Conservation (phyloP, 2,329 filamentous ascomycete species). For the Diaporthe aspalathi region DNA sequence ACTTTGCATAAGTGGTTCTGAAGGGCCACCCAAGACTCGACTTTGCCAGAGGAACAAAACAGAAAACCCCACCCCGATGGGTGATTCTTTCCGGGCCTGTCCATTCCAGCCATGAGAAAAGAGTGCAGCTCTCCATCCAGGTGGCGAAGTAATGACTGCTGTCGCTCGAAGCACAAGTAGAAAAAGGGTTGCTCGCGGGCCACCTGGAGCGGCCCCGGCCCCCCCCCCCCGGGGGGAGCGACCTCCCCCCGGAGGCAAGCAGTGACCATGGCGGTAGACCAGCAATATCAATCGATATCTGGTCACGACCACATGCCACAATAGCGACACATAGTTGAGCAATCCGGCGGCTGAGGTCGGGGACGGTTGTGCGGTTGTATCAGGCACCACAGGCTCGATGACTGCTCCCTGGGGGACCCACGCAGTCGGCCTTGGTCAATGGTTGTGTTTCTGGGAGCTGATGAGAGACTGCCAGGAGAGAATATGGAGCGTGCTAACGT, state of each 20-base stretch:
- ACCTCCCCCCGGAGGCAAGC: conserved; percentile 2
- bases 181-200: conserved; percentile 23
- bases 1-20: neutral
- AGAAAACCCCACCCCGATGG: neutral
- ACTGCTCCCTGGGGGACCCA: conserved; percentile 19
- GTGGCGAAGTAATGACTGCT: conserved; percentile 2
- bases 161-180: conserved; percentile 10
- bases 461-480: neutral
- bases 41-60: neutral
- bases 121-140: neutral
- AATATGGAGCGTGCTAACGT: neutral
- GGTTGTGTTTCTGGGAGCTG: neutral
- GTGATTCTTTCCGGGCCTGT: neutral
- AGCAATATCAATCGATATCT: conserved; percentile 9
- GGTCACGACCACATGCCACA: neutral
- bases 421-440: conserved; percentile 26
- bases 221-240: neutral
- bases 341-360: conserved; percentile 4
- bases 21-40: neutral
- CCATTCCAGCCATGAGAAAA: neutral
- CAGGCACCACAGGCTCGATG: conserved; percentile 15
- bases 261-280: conserved; percentile 2
- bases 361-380: conserved; percentile 27
- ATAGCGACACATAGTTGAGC: conserved; percentile 2
- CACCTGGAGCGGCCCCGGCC: neutral